Evolutionary conservation across 495 filamentous ascomycete species (phyloP), one percentile per base, ranked within the genome.

Genomic region (Xylaria flabelliformis): DNA sequence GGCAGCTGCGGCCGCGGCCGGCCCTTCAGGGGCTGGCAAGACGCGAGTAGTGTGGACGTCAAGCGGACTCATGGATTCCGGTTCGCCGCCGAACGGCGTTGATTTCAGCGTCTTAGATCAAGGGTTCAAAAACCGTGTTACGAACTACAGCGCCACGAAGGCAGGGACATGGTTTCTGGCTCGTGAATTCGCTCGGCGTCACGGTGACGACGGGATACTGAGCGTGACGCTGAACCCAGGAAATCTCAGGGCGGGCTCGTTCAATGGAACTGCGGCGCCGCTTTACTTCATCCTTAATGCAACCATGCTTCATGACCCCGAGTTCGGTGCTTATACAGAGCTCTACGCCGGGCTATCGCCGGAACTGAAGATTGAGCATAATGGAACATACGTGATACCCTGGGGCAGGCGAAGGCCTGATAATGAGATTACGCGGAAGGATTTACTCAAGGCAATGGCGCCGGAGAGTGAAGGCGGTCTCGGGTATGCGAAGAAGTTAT

Each of bases 1-100:
- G 26, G 74, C 77, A 12, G 81, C 32, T 44, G 81, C 82, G 3
- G 82, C 81, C 0, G 80, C 78, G 19, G 26, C 67, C 0, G 62
- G 68, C 7, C 78, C 78, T 0, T 50, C 75, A 6, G 76, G 77
- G 5, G 50, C 74, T 3, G 78, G 80, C 46, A 76, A 64, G 32
- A 80, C 82, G 8, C 77, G 85, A 4, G 80, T 86, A 8, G 76
- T 83, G 59, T 88, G 85, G 85, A 69, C 79, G n/a, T 34, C 71
- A 4, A 77, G 73, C 34, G 71, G 64, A 46, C 72, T 73, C 39
- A 76, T 73, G 7, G 81, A 82, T 10, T 15, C 32, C 0, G 21
- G 56, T 7, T 34, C 75, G 21, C 82, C 81, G 5, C 64, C 70
- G 9, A 39, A 64, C 46, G 76, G 76, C 21, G 76, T 86, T 4